Conservation (phyloP, 805 yeast genomes). For the Yarrowia hollandica region DNA sequence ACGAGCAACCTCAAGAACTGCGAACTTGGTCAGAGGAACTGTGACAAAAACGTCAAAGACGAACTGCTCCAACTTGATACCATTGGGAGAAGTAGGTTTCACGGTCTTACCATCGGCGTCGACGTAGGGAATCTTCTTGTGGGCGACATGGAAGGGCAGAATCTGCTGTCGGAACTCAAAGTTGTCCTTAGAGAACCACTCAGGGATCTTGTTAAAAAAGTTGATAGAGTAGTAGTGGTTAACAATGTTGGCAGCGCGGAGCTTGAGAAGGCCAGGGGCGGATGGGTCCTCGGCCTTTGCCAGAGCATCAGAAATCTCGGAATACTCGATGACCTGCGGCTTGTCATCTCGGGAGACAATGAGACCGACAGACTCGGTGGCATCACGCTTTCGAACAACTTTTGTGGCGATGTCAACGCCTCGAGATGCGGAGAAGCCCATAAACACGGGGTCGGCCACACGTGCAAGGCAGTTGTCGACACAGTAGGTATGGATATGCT, state of each 20-base stretch:
- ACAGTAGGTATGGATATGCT: constrained; percentile 94
- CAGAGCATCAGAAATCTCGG: constrained; percentile 78
- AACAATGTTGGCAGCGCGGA: constrained; percentile 95
- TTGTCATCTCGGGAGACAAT: constrained; percentile 60
- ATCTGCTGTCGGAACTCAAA: constrained; percentile 48
- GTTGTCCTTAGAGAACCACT: constrained; percentile 50
- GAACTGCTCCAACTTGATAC: constrained; percentile 92
- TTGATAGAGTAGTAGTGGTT: constrained; percentile 90
- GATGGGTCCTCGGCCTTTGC: constrained; percentile 61
- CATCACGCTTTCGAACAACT: constrained; percentile 88
- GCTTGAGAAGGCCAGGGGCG: constrained; percentile 56
- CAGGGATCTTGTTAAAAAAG: constrained; percentile 60
- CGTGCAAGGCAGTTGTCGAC: constrained; percentile 91
- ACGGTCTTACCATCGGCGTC: constrained; percentile 49
- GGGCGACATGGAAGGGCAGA: constrained; percentile 93
- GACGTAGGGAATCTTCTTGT: constrained; percentile 74
- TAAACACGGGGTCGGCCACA: constrained; percentile 87
- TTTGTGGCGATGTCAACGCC: constrained; percentile 81
- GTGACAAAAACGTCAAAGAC: constrained; percentile 93
- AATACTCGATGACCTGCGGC: constrained; percentile 94
- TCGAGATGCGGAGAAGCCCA: constrained; percentile 78
- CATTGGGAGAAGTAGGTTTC: constrained; percentile 79
- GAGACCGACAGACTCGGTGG: constrained; percentile 86
- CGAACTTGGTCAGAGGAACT: constrained; percentile 69
- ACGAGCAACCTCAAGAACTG: constrained; percentile 89